phyloP scores from a whole-genome alignment of 306 rosid genomes.

The Prunus salicina region DNA sequence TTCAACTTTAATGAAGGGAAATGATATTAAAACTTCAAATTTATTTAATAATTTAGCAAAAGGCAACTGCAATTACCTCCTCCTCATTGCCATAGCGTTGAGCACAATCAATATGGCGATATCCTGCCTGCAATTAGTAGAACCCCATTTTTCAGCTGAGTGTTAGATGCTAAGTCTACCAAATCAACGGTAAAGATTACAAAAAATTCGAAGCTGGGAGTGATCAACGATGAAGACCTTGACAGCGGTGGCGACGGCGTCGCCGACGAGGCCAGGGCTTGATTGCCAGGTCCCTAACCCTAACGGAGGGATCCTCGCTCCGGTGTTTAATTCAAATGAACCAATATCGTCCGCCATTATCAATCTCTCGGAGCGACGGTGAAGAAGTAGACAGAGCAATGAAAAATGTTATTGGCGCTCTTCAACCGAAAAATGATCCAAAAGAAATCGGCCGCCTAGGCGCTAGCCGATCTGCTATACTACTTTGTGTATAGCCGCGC shows the following conservation, averaged over 20 bases:
- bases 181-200: neutral
- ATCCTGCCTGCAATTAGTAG: slow-evolving; percentile 50
- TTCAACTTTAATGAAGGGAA: neutral
- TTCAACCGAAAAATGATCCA: no score
- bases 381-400: neutral
- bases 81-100: slow-evolving; percentile 61
- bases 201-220: neutral
- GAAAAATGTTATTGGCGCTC: neutral
- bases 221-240: slow-evolving; percentile 29
- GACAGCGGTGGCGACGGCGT: slow-evolving; percentile 52
- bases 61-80: slow-evolving; percentile 44
- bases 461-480: no score
- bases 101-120: slow-evolving; percentile 88
- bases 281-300: slow-evolving; percentile 80
- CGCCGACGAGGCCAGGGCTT: slow-evolving; percentile 46
- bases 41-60: neutral
- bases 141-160: neutral
- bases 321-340: slow-evolving; percentile 57
- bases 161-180: neutral
- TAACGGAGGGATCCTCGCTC: slow-evolving; percentile 65
- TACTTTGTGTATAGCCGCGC: no score
- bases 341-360: slow-evolving; percentile 45
- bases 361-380: slow-evolving; percentile 4
- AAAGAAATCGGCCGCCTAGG: no score
- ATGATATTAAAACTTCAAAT: neutral